A percentile compares a stretch with the other conserved stretches of the same genome.
Evolutionary conservation across 1,284 basidiomycete genomes (phyloP).

Genomic region (Trametes pubescens): DNA sequence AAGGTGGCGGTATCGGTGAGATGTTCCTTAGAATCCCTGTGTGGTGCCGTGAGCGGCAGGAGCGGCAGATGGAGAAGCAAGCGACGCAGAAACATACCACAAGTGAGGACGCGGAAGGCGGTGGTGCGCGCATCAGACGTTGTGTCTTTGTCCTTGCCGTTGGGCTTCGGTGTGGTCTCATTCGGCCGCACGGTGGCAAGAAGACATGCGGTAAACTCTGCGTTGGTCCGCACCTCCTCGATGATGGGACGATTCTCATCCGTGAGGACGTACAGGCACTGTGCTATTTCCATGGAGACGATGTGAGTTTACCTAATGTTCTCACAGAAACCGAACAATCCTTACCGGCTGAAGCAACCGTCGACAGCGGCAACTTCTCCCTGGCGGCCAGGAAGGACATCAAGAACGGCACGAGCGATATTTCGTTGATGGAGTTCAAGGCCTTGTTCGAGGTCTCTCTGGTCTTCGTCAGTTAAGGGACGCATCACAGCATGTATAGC

Average conservation of each 20-base stretch:
- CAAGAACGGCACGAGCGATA: conserved; percentile 79
- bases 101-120: conserved; percentile 72
- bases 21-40: conserved; percentile 82
- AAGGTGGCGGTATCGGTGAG: conserved; percentile 72
- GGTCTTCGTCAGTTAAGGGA: conserved; percentile 46
- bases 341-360: conserved; percentile 82
- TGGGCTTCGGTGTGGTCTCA: conserved; percentile 44
- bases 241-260: conserved; percentile 84
- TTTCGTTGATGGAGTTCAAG: conserved; percentile 84
- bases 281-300: conserved; percentile 59
- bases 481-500: conserved; percentile 15
- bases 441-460: conserved; percentile 94
- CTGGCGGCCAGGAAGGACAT: conserved; percentile 83
- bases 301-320: conserved; percentile 9
- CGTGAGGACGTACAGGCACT: conserved; percentile 90
- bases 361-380: conserved; percentile 69
- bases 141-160: conserved; percentile 55
- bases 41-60: conserved; percentile 14
- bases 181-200: conserved; percentile 66
- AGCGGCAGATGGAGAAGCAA: conserved; percentile 13
- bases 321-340: conserved; percentile 10
- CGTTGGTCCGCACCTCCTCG: conserved; percentile 66
- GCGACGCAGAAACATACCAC: conserved; percentile 57
- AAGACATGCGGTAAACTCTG: conserved; percentile 73
- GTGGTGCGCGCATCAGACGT: conserved; percentile 56